Conservation (phyloP, 75 land plant species). For the Pinus albicaulis region DNA sequence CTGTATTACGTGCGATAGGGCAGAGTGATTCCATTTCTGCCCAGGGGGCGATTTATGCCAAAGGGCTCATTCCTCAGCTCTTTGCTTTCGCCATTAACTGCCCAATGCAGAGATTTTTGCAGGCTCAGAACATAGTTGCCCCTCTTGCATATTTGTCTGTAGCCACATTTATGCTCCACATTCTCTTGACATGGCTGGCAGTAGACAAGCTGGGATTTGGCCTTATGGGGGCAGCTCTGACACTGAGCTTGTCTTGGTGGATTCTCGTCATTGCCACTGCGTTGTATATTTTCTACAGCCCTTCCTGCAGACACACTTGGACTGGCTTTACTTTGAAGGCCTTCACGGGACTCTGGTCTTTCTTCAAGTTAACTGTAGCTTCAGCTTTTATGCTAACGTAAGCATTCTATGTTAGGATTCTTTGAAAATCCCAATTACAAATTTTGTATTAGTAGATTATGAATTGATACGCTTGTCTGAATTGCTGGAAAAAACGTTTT, state of each 20-base stretch:
- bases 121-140: conserved; percentile 34
- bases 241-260: conserved; percentile 27
- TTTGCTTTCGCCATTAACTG: conserved; percentile 16
- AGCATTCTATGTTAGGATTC: too few species aligned
- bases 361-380: conserved; percentile 33
- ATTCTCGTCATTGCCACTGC: conserved; percentile 6
- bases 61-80: conserved; percentile 31
- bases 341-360: conserved; percentile 28
- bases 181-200: conserved; percentile 27
- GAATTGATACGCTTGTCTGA: too few species aligned
- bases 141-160: conserved; percentile 24
- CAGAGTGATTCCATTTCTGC: conserved; percentile 18
- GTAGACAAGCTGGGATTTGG: conserved; percentile 24
- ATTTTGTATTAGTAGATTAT: too few species aligned
- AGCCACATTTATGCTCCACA: conserved; percentile 12
- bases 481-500: too few species aligned
- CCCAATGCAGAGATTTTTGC: conserved; percentile 40
- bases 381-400: conserved; percentile 53
- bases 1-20: conserved; percentile 20
- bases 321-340: conserved; percentile 25
- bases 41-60: conserved; percentile 19
- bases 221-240: conserved; percentile 19
- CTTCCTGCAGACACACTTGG: conserved; percentile 26
- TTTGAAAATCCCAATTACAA: too few species aligned
- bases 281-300: conserved; percentile 18